phyloP scores from a whole-genome alignment of 805 yeast species.

The Huiozyma sinensis region DNA sequence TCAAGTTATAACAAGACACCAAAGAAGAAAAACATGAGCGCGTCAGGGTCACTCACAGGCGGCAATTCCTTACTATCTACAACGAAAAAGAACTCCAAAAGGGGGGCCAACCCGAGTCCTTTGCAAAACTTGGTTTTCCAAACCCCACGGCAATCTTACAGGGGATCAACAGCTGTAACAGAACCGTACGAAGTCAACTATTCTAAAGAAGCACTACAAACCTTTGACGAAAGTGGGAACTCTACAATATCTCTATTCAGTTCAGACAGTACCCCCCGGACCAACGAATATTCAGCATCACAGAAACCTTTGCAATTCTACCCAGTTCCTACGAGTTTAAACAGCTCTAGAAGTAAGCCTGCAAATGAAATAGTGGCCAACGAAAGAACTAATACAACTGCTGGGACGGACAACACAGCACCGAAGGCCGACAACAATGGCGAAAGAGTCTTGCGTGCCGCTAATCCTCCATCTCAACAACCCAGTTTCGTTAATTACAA shows the following conservation, averaged over 20 bases:
- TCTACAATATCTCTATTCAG: constrained; percentile 10
- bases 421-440: too few relatives aligned
- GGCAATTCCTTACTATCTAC: constrained; percentile 4
- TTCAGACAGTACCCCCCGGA: constrained; percentile 12
- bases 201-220: neutral
- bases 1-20: constrained; percentile 29
- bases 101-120: constrained; percentile 26
- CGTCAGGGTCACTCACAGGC: neutral
- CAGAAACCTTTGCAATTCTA: constrained; percentile 28
- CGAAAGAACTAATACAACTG: too few relatives aligned
- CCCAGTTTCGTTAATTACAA: too few relatives aligned
- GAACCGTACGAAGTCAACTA: neutral
- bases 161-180: neutral
- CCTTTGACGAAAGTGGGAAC: constrained; percentile 4
- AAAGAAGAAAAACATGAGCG: constrained; percentile 13
- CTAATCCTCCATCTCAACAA: too few relatives aligned
- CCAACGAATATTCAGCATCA: constrained; percentile 22
- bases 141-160: constrained; percentile 24
- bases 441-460: too few relatives aligned
- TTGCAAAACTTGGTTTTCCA: constrained; percentile 25
- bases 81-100: constrained; percentile 3
- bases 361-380: too few relatives aligned
- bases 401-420: too few relatives aligned
- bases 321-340: constrained; percentile 20
- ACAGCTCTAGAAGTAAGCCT: neutral